A percentile compares a stretch with the other conserved stretches of the same genome.
These are phyloP conservation scores for Brassica rapa DNA, from an alignment of 345 rosid species.

Conservation along the genomic window DNA sequence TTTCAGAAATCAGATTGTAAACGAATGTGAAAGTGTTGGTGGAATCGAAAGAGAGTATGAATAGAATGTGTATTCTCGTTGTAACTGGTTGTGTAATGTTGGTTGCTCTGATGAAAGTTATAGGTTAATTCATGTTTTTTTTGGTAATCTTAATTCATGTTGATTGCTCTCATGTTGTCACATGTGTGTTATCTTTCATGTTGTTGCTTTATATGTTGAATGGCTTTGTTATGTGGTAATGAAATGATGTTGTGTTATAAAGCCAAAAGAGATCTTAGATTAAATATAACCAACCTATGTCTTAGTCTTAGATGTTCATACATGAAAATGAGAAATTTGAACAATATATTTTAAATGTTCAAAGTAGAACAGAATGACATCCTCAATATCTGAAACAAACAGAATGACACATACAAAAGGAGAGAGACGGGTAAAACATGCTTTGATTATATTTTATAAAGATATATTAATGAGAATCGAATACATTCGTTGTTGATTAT, in stretches of 20 bases:
- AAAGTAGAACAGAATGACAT: background rate
- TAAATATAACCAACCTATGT: background rate
- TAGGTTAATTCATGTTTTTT: no score
- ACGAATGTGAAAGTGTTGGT: background rate
- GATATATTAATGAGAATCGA: conserved; percentile 2
- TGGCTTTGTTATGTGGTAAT: background rate
- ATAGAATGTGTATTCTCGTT: background rate
- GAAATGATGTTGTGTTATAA: background rate
- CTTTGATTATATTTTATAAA: background rate
- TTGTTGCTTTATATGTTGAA: background rate
- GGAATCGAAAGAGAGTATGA: background rate
- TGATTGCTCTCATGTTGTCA: background rate
- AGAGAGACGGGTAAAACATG: background rate
- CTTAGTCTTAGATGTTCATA: background rate
- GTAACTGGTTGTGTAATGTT: background rate
- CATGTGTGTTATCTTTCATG: background rate
- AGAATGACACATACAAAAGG: background rate
- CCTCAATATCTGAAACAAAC: background rate
- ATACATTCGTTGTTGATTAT: conserved; percentile 9
- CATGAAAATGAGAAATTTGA: background rate
- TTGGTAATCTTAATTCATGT: background rate
- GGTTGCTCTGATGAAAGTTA: background rate
- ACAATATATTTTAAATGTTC: background rate
- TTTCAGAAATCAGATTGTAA: background rate
- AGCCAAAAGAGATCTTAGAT: background rate